phyloP scores from a whole-genome alignment of 208 protist species.

The Leishmania amazonensis region DNA sequence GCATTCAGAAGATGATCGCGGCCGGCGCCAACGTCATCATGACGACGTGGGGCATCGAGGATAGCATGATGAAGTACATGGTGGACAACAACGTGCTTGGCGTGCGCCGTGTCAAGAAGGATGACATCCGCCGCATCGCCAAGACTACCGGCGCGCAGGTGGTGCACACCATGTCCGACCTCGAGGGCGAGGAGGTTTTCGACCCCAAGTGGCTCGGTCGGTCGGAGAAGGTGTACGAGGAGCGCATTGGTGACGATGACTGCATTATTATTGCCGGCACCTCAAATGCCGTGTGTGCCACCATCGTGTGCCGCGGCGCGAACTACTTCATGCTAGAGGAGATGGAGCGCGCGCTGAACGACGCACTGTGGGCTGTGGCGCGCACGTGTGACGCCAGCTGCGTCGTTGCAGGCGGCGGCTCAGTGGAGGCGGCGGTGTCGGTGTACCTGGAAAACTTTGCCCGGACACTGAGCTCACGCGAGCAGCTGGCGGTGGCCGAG shows the following conservation, averaged over 20 bases:
- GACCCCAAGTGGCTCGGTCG: slow-evolving; percentile 93
- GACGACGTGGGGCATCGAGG: slow-evolving; percentile 99
- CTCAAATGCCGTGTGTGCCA: slow-evolving; percentile 82
- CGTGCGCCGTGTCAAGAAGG: slow-evolving; percentile 96
- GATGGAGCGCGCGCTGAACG: slow-evolving; percentile 98
- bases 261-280: slow-evolving; percentile 95
- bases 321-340: slow-evolving; percentile 98
- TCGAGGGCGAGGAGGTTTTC: slow-evolving; percentile 98
- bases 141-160: slow-evolving; percentile 97
- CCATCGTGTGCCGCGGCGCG: slow-evolving; percentile 98
- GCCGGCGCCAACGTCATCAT: slow-evolving; percentile 99
- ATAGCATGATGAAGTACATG: slow-evolving; percentile 99
- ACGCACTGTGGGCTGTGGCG: slow-evolving; percentile 99
- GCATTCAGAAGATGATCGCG: slow-evolving; percentile 97
- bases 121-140: slow-evolving; percentile 97
- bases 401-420: slow-evolving; percentile 98
- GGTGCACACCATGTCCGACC: slow-evolving; percentile 95
- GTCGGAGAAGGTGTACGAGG: slow-evolving; percentile 96
- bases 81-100: slow-evolving; percentile 97
- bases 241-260: slow-evolving; percentile 98
- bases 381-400: slow-evolving; percentile 97
- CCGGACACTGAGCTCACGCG: slow-evolving; percentile 94
- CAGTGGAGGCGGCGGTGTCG: slow-evolving; percentile 98
- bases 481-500: slow-evolving; percentile 99
- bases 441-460: slow-evolving; percentile 99